Evolutionary conservation across 352 stramenopile species (phyloP).

Genomic region (Phytophthora megakarya): DNA sequence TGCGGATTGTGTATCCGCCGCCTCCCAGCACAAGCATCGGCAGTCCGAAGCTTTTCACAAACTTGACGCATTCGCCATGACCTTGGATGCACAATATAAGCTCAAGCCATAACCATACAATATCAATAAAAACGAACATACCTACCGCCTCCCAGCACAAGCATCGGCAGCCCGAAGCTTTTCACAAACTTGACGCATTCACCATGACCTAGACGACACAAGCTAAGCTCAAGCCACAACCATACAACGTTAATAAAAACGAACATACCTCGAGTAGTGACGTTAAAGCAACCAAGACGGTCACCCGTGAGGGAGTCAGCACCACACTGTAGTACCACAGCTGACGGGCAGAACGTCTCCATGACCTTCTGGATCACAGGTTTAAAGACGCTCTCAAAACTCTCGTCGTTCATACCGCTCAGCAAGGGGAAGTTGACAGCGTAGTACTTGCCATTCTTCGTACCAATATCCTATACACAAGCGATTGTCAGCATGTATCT

Average conservation of each 20-base stretch:
- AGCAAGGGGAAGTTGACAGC: slow-evolving; percentile 97
- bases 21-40: slow-evolving; percentile 85
- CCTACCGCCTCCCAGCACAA: slow-evolving; percentile 84
- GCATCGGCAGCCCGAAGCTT: slow-evolving; percentile 81
- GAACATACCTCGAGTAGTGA: slow-evolving; percentile 82
- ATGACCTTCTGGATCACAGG: slow-evolving; percentile 95
- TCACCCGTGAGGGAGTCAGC: slow-evolving; percentile 97
- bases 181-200: slow-evolving; percentile 88
- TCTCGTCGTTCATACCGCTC: slow-evolving; percentile 96
- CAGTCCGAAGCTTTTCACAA: slow-evolving; percentile 88
- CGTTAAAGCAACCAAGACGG: slow-evolving; percentile 97
- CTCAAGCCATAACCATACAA: background rate
- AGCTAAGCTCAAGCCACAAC: background rate
- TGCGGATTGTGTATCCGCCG: slow-evolving; percentile 87
- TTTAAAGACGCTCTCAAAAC: slow-evolving; percentile 97
- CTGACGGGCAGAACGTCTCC: slow-evolving; percentile 87
- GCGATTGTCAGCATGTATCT: background rate
- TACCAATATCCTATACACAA: slow-evolving; percentile 90
- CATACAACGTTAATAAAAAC: background rate
- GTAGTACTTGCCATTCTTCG: slow-evolving; percentile 95
- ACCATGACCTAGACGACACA: slow-evolving; percentile 54
- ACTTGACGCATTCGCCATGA: slow-evolving; percentile 82
- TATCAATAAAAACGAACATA: slow-evolving; percentile 12
- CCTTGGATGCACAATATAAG: slow-evolving; percentile 29
- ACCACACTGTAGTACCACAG: slow-evolving; percentile 98